These are phyloP conservation scores for Paraphoma chrysanthemicola DNA, from an alignment of 2,329 filamentous ascomycete genomes.

Conservation along the genomic window DNA sequence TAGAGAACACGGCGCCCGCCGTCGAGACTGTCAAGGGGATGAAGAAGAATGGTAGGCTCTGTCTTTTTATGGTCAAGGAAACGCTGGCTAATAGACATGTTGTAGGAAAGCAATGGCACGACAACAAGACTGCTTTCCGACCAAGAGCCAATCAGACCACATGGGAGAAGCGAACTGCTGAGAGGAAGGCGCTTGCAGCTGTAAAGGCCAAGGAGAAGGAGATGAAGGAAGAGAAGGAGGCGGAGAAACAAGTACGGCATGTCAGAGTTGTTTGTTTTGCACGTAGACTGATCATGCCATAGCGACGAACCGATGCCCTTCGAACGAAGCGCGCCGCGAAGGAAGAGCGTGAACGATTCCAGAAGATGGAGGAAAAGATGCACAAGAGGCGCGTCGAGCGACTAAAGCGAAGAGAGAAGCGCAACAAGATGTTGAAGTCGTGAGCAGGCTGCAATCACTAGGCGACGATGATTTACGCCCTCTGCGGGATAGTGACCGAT, in stretches of 20 bases:
- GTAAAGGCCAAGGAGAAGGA: slow-evolving; percentile 94
- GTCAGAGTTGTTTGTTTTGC: background rate
- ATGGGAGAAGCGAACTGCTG: slow-evolving; percentile 77
- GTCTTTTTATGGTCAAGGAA: slow-evolving; percentile 1
- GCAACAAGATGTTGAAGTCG: slow-evolving; percentile 76
- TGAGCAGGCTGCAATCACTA: slow-evolving; percentile 30
- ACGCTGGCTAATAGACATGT: slow-evolving; percentile 13
- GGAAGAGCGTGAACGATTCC: slow-evolving; percentile 90
- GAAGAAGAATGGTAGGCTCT: slow-evolving; percentile 77
- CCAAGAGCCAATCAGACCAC: slow-evolving; percentile 78
- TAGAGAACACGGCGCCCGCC: slow-evolving; percentile 51
- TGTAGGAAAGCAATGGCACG: slow-evolving; percentile 94
- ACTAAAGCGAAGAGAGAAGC: slow-evolving; percentile 93
- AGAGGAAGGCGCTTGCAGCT: slow-evolving; percentile 73
- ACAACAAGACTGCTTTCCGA: slow-evolving; percentile 82
- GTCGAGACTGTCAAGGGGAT: slow-evolving; percentile 62
- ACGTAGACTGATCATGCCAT: slow-evolving; percentile 18
- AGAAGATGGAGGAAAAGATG: slow-evolving; percentile 97
- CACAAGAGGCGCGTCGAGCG: slow-evolving; percentile 93
- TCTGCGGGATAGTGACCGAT: no score
- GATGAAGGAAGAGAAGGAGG: slow-evolving; percentile 91
- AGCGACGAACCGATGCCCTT: slow-evolving; percentile 80
- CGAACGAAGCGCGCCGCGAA: slow-evolving; percentile 87
- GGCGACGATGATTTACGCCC: no score
- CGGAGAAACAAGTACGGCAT: slow-evolving; percentile 74